A percentile compares a stretch with the other conserved stretches of the same genome.
These are phyloP conservation scores for Alternaria alternata DNA, from an alignment of 2,329 filamentous ascomycete genomes.

Conservation along the genomic window DNA sequence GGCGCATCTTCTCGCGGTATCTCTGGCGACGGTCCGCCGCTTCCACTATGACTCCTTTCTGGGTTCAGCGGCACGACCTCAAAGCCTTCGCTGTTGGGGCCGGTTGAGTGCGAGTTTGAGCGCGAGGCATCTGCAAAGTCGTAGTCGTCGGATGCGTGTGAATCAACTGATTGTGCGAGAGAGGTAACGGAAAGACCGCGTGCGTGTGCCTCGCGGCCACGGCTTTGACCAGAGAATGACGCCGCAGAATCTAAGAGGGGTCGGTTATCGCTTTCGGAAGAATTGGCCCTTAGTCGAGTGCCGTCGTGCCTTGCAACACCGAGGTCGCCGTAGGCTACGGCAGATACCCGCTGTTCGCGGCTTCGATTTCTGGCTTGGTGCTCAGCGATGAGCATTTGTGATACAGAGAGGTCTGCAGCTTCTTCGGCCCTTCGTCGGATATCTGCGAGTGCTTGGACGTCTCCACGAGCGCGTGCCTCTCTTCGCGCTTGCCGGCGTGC, in stretches of 20 bases:
- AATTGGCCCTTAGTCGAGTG: constrained; percentile 76
- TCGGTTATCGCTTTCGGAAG: constrained; percentile 74
- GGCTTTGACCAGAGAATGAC: constrained; percentile 59
- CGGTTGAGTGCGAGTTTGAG: constrained; percentile 26
- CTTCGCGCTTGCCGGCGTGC: constrained; percentile 73
- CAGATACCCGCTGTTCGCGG: constrained; percentile 73
- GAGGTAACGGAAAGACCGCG: constrained; percentile 56
- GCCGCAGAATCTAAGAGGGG: constrained; percentile 77
- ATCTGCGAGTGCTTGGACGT: constrained; percentile 71
- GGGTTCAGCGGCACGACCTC: constrained; percentile 54
- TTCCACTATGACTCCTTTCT: constrained; percentile 44
- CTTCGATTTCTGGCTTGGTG: constrained; percentile 62
- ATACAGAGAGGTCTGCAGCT: constrained; percentile 51
- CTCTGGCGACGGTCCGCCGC: constrained; percentile 32
- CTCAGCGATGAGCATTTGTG: constrained; percentile 62
- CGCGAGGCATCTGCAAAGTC: constrained; percentile 39
- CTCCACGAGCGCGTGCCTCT: constrained; percentile 76
- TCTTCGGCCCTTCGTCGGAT: constrained; percentile 61
- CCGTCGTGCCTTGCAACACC: constrained; percentile 81
- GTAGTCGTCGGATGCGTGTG: constrained; percentile 49
- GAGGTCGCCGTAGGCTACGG: constrained; percentile 78
- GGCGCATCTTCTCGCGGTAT: constrained; percentile 47
- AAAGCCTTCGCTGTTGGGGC: constrained; percentile 48
- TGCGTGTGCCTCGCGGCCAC: constrained; percentile 46
- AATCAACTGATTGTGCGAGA: constrained; percentile 47